These are phyloP conservation scores for Arthrobotrys musiformis DNA, from an alignment of 2,329 filamentous ascomycete species.

Conservation along the genomic window DNA sequence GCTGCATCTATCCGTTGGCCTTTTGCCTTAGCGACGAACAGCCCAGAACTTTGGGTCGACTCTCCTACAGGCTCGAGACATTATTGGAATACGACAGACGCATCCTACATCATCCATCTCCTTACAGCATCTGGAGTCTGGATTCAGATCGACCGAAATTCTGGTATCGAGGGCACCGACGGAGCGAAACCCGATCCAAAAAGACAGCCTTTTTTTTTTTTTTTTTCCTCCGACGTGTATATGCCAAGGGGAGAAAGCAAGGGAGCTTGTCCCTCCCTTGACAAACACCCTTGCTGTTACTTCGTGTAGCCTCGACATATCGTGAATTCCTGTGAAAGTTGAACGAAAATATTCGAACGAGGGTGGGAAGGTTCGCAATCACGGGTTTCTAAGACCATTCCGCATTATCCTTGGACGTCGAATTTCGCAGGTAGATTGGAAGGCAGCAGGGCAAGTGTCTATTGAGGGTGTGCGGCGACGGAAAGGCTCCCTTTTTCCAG, in stretches of 20 bases:
- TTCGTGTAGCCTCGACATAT: slow-evolving; percentile 33
- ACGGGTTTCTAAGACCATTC: slow-evolving; percentile 44
- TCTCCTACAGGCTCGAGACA: slow-evolving; percentile 11
- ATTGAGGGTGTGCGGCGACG: slow-evolving; percentile 10
- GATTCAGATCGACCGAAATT: slow-evolving; percentile 10
- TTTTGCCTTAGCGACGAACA: slow-evolving; percentile 43
- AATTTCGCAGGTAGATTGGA: slow-evolving; percentile 55
- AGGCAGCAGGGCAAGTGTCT: slow-evolving; percentile 20
- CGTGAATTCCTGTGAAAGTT: slow-evolving; percentile 27
- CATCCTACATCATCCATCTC: not conserved
- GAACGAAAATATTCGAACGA: slow-evolving; percentile 14
- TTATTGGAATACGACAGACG: slow-evolving; percentile 5
- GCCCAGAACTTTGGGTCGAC: slow-evolving; percentile 41
- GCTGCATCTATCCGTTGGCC: slow-evolving; percentile 44
- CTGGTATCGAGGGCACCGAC: slow-evolving; percentile 22
- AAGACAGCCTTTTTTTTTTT: slow-evolving; percentile 29
- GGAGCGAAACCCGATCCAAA: slow-evolving; percentile 29
- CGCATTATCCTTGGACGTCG: slow-evolving; percentile 40
- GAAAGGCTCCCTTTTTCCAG: slow-evolving; percentile 35
- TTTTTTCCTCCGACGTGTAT: slow-evolving; percentile 31
- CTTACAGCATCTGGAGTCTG: slow-evolving; percentile 10
- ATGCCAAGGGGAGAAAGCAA: slow-evolving; percentile 48
- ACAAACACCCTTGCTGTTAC: slow-evolving; percentile 48
- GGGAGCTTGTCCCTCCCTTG: slow-evolving; percentile 26
- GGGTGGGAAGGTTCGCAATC: slow-evolving; percentile 27